Conservation (phyloP, 1,284 basidiomycete species). For the Malassezia cuniculi region DNA sequence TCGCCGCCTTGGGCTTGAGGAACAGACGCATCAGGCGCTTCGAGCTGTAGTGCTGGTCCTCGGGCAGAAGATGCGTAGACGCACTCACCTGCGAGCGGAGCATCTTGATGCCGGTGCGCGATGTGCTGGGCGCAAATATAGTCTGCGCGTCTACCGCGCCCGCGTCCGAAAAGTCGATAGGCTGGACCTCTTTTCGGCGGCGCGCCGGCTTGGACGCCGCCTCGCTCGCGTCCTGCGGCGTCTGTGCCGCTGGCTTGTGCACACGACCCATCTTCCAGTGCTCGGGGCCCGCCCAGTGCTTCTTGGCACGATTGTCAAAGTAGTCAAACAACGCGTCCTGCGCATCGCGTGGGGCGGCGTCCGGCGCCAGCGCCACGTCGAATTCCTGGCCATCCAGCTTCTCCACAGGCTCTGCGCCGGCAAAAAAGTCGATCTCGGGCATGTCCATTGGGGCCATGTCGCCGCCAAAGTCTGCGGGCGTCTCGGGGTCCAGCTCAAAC, state of each 20-base stretch:
- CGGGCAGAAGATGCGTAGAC: conserved; percentile 70
- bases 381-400: conserved; percentile 3
- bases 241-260: background rate
- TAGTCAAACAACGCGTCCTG: conserved; percentile 60
- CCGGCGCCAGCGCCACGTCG: conserved; percentile 22
- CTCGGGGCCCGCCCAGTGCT: conserved; percentile 96
- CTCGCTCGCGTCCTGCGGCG: background rate
- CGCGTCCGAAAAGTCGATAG: conserved; percentile 69
- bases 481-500: conserved; percentile 8
- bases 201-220: background rate
- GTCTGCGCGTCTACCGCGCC: conserved; percentile 56
- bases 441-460: conserved; percentile 21
- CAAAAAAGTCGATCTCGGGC: conserved; percentile 47
- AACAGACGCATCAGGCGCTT: conserved; percentile 79
- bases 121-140: conserved; percentile 54
- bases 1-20: conserved; percentile 56
- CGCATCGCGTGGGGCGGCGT: conserved; percentile 46
- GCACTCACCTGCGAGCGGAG: conserved; percentile 40
- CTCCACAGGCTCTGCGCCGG: conserved; percentile 26
- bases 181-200: conserved; percentile 58
- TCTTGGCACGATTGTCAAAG: conserved; percentile 76
- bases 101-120: conserved; percentile 44
- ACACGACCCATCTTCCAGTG: conserved; percentile 71
- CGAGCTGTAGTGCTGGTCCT: conserved; percentile 94
- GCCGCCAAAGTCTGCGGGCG: conserved; percentile 15